Conservation (phyloP, 208 protist genomes). For the Trypanosomatidae sp. region DNA sequence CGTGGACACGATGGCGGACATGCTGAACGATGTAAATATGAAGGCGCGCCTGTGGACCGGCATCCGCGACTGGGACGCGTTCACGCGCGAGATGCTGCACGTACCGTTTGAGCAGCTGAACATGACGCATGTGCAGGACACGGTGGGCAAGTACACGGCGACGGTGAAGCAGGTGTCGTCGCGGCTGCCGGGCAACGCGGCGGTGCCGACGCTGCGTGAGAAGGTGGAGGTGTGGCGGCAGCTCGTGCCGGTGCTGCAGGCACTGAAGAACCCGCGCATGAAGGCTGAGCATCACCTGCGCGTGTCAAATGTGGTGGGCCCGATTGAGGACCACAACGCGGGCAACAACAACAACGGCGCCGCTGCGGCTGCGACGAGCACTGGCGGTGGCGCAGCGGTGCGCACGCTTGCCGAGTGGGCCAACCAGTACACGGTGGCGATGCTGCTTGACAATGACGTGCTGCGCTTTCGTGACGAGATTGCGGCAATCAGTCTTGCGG, state of each 20-base stretch:
- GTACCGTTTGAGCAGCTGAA: constrained; percentile 73
- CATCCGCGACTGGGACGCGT: constrained; percentile 73
- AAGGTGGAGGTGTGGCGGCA: constrained; percentile 91
- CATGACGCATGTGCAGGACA: constrained; percentile 52
- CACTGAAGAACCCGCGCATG: constrained; percentile 90
- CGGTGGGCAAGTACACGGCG: constrained; percentile 75
- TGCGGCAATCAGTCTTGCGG: constrained; percentile 84
- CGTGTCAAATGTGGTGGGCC: constrained; percentile 65
- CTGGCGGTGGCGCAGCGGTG: too few relatives aligned
- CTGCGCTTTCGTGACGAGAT: constrained; percentile 83
- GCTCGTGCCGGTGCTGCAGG: constrained; percentile 84
- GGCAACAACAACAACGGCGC: too few relatives aligned
- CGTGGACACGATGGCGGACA: constrained; percentile 84
- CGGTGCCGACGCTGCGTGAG: constrained; percentile 66
- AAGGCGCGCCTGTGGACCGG: constrained; percentile 80
- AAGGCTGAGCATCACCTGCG: constrained; percentile 74
- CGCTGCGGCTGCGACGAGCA: too few relatives aligned
- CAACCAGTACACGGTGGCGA: constrained; percentile 75
- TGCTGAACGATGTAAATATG: constrained; percentile 86
- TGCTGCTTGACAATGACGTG: constrained; percentile 84
- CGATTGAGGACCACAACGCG: constrained; percentile 39
- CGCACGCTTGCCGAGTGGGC: constrained; percentile 66
- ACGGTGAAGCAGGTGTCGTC: constrained; percentile 85
- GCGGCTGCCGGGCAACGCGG: constrained; percentile 68
- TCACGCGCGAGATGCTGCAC: constrained; percentile 39